phyloP scores from a whole-genome alignment of 345 rosid genomes.

The Rhizophora apiculata region DNA sequence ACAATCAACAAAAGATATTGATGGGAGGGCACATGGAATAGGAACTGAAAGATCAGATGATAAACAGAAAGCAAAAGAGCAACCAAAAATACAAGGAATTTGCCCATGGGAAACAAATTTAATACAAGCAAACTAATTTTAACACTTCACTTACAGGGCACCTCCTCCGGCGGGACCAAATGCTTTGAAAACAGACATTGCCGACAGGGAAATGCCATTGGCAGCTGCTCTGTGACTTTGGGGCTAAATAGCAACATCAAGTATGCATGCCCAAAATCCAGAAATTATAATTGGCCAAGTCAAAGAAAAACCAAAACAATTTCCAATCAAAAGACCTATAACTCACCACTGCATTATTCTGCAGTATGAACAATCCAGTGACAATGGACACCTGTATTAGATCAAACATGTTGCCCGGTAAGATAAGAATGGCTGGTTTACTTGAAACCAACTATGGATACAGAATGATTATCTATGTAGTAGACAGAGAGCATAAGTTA shows the following conservation, averaged over 20 bases:
- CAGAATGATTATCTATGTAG: not conserved
- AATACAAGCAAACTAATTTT: not conserved
- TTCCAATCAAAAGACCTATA: conserved; percentile 4
- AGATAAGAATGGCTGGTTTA: not conserved
- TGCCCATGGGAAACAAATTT: too few species aligned
- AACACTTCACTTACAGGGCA: conserved; percentile 44
- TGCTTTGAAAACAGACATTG: conserved; percentile 65
- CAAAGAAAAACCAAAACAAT: not conserved
- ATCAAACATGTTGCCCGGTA: not conserved
- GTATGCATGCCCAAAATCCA: not conserved
- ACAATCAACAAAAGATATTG: too few species aligned
- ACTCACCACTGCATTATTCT: conserved; percentile 51
- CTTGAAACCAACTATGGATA: not conserved
- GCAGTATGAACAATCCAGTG: conserved; percentile 52
- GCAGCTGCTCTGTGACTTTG: conserved; percentile 60
- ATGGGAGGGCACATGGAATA: too few species aligned
- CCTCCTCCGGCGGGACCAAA: conserved; percentile 70
- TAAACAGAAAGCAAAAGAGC: not conserved
- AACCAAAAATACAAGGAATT: not conserved
- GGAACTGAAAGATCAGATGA: not conserved
- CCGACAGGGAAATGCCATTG: conserved; percentile 60
- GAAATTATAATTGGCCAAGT: not conserved
- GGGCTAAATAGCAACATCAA: conserved; percentile 27
- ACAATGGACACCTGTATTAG: conserved; percentile 39
- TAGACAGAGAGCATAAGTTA: not conserved